These are phyloP conservation scores for Botrytis tulipae DNA, from an alignment of 2,329 filamentous ascomycete species.

Conservation along the genomic window DNA sequence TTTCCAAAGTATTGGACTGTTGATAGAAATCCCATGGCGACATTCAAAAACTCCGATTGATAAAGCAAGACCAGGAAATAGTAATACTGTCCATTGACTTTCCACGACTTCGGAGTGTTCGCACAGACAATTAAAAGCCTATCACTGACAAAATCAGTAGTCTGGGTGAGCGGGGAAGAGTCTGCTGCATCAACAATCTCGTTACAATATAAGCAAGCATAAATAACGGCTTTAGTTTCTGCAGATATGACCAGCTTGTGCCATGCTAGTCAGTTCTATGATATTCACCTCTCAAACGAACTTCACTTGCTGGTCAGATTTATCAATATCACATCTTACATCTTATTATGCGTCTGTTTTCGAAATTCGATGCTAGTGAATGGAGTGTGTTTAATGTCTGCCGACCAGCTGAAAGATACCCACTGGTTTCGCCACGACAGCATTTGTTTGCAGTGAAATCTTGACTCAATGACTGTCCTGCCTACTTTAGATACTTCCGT, in stretches of 20 bases:
- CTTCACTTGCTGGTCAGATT: background rate
- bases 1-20: background rate
- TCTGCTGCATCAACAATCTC: background rate
- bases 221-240: background rate
- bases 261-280: background rate
- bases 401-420: background rate
- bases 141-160: background rate
- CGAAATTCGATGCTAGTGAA: background rate
- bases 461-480: background rate
- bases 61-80: background rate
- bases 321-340: background rate
- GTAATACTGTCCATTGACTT: background rate
- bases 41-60: background rate
- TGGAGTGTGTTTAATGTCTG: background rate
- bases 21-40: background rate
- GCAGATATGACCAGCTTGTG: background rate
- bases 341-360: background rate
- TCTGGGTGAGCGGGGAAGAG: background rate
- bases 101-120: background rate
- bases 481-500: background rate
- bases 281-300: background rate
- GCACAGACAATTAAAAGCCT: background rate
- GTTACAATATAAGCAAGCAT: background rate
- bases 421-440: rapidly evolving
- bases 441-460: background rate